Conservation (phyloP, 2,329 filamentous ascomycete species). For the Neonectria punicea region DNA sequence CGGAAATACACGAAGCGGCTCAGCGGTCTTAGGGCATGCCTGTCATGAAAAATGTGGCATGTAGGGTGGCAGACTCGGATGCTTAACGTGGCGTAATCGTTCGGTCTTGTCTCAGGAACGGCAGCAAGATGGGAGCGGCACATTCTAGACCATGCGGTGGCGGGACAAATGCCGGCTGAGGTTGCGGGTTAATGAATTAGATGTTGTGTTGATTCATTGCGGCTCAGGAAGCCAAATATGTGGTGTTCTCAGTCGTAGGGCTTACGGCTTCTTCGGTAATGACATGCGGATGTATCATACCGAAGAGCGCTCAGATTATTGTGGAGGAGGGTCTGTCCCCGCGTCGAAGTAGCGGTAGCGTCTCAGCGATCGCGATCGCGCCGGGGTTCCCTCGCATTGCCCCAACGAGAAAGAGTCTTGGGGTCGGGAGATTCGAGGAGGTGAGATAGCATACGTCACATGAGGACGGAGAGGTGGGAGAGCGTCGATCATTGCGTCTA, state of each 20-base stretch:
- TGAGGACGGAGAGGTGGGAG: slow-evolving; percentile 27
- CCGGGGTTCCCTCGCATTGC: slow-evolving; percentile 20
- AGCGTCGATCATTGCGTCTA: slow-evolving; percentile 36
- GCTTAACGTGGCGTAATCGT: slow-evolving; percentile 4
- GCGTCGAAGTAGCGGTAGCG: slow-evolving; percentile 13
- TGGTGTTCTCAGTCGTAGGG: background rate
- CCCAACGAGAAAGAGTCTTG: slow-evolving; percentile 15
- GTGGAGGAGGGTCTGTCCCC: slow-evolving; percentile 17
- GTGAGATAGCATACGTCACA: slow-evolving; percentile 36
- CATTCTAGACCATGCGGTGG: background rate
- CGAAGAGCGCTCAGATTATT: slow-evolving; percentile 9
- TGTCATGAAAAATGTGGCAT: background rate
- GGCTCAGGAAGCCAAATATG: slow-evolving; percentile 1
- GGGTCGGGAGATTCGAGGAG: slow-evolving; percentile 18
- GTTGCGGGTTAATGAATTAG: background rate
- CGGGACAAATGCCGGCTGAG: background rate
- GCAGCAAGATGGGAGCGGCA: slow-evolving; percentile 1
- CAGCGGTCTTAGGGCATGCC: background rate
- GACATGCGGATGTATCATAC: background rate
- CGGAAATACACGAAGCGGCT: background rate
- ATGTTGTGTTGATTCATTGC: background rate
- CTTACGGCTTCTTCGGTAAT: background rate
- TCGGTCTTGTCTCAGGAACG: slow-evolving; percentile 1
- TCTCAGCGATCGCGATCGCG: slow-evolving; percentile 25
- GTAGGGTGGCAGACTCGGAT: slow-evolving; percentile 19